Conservation (phyloP, 75 land plant species). For the Picea glauca region DNA sequence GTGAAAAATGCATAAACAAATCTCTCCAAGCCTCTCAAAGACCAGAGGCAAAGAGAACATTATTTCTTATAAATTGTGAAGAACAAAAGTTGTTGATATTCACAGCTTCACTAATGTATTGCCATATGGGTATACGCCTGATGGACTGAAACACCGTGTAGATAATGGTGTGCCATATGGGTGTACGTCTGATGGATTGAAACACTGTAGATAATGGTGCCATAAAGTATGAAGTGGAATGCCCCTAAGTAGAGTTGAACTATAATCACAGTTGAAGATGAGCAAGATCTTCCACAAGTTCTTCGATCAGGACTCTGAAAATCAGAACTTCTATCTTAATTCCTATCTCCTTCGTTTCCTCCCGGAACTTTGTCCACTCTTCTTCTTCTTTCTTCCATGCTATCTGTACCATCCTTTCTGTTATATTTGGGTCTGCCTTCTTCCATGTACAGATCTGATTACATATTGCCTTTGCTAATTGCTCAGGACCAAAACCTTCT, state of each 20-base stretch:
- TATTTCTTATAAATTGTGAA: background rate
- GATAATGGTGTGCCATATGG: too few relatives aligned
- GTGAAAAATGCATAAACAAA: background rate
- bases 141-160: too few relatives aligned
- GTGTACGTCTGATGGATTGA: too few relatives aligned
- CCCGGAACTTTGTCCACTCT: constrained; percentile 3
- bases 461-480: constrained; percentile 2
- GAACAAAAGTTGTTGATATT: background rate
- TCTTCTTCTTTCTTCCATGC: constrained; percentile 12
- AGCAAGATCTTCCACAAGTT: constrained; percentile 9
- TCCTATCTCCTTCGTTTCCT: constrained; percentile 4
- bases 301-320: constrained; percentile 6
- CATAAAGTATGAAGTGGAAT: too few relatives aligned
- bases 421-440: background rate
- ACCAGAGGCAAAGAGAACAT: background rate
- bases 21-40: background rate
- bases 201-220: too few relatives aligned
- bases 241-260: background rate
- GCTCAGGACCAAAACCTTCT: constrained; percentile 1
- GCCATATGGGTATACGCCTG: too few relatives aligned
- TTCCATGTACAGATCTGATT: constrained; percentile 1
- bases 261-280: background rate
- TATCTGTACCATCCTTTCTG: background rate
- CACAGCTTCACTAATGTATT: background rate
- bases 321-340: constrained; percentile 2